Base-by-base conservation (phyloP, 495 filamentous ascomycete genomes). In the Tuber magnatum region DNA sequence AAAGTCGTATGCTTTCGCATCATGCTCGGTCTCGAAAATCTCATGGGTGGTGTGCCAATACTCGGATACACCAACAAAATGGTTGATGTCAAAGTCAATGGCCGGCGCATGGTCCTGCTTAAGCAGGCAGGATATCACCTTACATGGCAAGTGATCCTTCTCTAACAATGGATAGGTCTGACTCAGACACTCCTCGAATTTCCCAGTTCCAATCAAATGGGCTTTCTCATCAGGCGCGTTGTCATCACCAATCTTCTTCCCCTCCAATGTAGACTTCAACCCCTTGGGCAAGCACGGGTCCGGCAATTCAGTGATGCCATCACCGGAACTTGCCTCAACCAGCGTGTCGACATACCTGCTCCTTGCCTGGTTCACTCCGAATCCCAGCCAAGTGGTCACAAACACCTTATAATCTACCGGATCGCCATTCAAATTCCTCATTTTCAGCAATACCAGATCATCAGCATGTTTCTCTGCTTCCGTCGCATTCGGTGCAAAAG, bases 31-130 rank as follows among this genome's bases (percentile, higher is more conserved):
- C 76, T 93, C 92, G 80, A 98, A 97, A 1, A 97, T 90, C 70
- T 96, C 93, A 81, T 97, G 94, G 0, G 95, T 99, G 0, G 94
- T 97, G 84, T 99, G 95, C 95, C 95, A 99, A 82, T 97, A 99
- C 82, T 99, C 95, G 28, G 94, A 97, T 73, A 99, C 94, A 12
- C 95, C 95, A 40, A 99, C 91, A 81, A 99, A 99, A 82, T 98
- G 95, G 76, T 99, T 99, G 56, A 99, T 90, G 72, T 95, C 91
- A 81, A 98, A 99, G 83, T 99, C 95, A 73, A 99, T 97, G 1
- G 94, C 93, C 0, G 95, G 95, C 3, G 94, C 93, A 81, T 98
- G 94, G 69, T 93, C 88, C 0, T 96, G 92, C 76, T 95, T 90
- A 35, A 99, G 85, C 48, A 99, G 85, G 83, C 95, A 99, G 0